Base-by-base conservation (phyloP, 2,329 filamentous ascomycete species). In the Hypoxylon sp. region DNA sequence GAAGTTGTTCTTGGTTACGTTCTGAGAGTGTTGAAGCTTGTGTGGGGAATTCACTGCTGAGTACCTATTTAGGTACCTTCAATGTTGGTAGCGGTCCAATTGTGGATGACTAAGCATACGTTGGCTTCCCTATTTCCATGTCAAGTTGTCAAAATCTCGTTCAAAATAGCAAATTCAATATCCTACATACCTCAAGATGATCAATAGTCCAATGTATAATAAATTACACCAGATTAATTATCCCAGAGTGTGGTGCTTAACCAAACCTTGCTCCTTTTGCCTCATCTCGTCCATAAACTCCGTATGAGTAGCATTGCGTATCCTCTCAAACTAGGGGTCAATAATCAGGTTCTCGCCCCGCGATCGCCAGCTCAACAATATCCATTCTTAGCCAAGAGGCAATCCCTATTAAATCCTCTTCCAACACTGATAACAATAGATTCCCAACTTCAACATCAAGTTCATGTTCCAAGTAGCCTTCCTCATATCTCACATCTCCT, bases 1-100 rank as follows among this genome's bases (percentile, higher is more conserved):
- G 32, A 49, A 38, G 32, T 50, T 50, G 28, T n/a, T 32, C 23
- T 13, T 11, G 32, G 19, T 41, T 57, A 14, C 7, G 45, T 28
- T 49, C 23, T 49, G 21, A 38, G 43, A 30, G 17, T 1, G 19
- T 17, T 23, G 41, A 63, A 66, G 63, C 53, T 63, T 30, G 23
- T 63, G 58, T 66, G 63, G 63, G 41, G 63, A 51, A 56, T 30
- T 51, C 21, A 38, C 38, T 43, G 11, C 17, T 25, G 28, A 6
- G 1, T 5, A 38, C 5, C 4, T 25, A 25, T 25, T 2, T 25
- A 25, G n/a, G n/a, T n/a, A n/a, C n/a, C n/a, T n/a, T n/a, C n/a
- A n/a, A n/a, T n/a, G n/a, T 38, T 11, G 17, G 14, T n/a, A 9
- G 34, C 9, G 14, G 9, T 38, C 14, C 43, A 58, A 36, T 34